Evolutionary conservation across 2,329 filamentous ascomycete species (phyloP).

Genomic region (Curvularia sp.): DNA sequence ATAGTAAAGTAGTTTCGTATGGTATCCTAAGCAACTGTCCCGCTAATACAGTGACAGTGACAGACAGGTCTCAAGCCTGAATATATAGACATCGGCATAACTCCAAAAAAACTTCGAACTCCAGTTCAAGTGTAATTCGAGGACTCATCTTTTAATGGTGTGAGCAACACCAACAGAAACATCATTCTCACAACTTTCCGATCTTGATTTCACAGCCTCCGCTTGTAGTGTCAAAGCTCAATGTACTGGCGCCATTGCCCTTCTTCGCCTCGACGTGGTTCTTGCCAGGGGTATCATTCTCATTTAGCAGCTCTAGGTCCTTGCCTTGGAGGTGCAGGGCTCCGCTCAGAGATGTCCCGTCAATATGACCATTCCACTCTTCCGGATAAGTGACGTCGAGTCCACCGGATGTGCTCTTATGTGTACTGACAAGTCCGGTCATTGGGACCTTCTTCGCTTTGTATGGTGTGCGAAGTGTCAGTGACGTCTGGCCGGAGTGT

Average conservation of each 20-base stretch:
- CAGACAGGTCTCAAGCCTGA: not conserved
- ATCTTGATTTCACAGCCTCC: constrained; percentile 44
- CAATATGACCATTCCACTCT: constrained; percentile 52
- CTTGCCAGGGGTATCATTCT: constrained; percentile 36
- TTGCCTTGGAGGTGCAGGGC: constrained; percentile 49
- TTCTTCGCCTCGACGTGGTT: constrained; percentile 52
- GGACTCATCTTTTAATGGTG: not conserved
- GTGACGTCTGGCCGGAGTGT: constrained; percentile 43
- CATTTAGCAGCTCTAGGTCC: constrained; percentile 44
- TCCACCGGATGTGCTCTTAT: constrained; percentile 47
- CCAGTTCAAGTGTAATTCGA: not conserved
- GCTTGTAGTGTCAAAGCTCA: constrained; percentile 46
- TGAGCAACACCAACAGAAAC: not conserved
- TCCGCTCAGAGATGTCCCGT: constrained; percentile 49
- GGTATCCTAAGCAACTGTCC: not conserved
- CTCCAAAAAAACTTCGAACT: not conserved
- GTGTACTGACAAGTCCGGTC: constrained; percentile 41
- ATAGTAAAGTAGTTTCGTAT: not conserved
- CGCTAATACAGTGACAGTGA: not conserved
- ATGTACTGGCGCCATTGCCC: constrained; percentile 43
- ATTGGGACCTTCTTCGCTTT: constrained; percentile 34
- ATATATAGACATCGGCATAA: not conserved
- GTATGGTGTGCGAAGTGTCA: constrained; percentile 47
- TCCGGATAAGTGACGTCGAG: constrained; percentile 51
- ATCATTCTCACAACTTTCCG: constrained; percentile 31